These are phyloP conservation scores for Saturnispora silvae DNA, from an alignment of 805 yeast genomes.

Conservation along the genomic window DNA sequence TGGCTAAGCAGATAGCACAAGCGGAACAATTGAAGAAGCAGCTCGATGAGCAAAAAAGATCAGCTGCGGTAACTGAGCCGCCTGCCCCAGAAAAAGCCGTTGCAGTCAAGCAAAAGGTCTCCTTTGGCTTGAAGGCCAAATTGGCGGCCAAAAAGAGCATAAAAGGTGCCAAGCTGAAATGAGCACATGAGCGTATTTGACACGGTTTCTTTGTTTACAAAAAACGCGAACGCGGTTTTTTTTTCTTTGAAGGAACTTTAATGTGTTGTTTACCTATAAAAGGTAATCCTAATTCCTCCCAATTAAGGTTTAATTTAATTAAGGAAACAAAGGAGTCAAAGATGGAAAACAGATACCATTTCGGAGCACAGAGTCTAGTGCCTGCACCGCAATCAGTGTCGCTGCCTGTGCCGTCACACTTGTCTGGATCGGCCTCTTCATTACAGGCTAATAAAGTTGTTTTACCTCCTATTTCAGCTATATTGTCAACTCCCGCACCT, in stretches of 20 bases:
- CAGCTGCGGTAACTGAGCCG: neutral
- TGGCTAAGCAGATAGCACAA: constrained; percentile 38
- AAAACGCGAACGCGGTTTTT: neutral
- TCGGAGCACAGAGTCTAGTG: too few species aligned
- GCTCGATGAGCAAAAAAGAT: neutral
- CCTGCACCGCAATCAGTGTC: too few species aligned
- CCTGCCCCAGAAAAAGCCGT: neutral
- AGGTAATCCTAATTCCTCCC: neutral
- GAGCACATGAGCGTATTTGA: too few species aligned
- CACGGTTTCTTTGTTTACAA: constrained; percentile 5
- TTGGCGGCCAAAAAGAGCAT: neutral
- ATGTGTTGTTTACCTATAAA: too few species aligned
- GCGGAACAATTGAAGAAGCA: constrained; percentile 22
- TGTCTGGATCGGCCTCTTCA: too few species aligned
- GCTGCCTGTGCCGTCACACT: too few species aligned
- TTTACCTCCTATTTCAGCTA: constrained; percentile 8
- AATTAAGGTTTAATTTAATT: neutral
- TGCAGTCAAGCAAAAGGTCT: neutral
- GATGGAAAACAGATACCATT: too few species aligned
- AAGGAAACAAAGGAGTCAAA: too few species aligned
- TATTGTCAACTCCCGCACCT: constrained; percentile 6
- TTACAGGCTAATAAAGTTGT: constrained; percentile 3
- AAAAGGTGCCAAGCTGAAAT: neutral
- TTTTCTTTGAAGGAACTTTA: too few species aligned
- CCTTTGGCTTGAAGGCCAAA: constrained; percentile 3